Evolutionary conservation across 1,284 basidiomycete genomes (phyloP).

Genomic region (Trametes polyzona): DNA sequence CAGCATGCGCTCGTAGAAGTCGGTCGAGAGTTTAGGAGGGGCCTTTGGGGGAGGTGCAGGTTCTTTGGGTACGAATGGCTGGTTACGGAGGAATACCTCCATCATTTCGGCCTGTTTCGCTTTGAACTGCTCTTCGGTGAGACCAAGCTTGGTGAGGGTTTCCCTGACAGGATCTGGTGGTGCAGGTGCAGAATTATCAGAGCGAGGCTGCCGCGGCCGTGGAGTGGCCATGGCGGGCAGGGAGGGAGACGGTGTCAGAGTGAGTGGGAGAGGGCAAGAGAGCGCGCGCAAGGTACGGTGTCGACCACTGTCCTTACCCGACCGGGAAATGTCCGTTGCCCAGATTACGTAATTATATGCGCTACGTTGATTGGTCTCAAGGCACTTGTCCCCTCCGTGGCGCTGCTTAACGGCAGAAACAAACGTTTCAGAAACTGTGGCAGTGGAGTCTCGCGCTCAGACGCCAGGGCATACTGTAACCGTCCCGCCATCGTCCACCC

Average conservation of each 20-base stretch:
- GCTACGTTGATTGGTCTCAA: background rate
- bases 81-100: slow-evolving; percentile 19
- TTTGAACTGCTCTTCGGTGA: slow-evolving; percentile 24
- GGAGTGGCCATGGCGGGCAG: slow-evolving; percentile 19
- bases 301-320: slow-evolving; percentile 2
- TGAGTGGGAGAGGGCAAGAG: background rate
- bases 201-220: slow-evolving; percentile 5
- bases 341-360: background rate
- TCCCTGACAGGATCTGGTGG: slow-evolving; percentile 8
- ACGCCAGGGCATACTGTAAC: background rate
- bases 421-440: background rate
- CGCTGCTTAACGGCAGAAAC: background rate
- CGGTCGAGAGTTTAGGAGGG: background rate
- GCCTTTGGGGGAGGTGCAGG: background rate
- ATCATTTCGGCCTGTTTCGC: slow-evolving; percentile 23
- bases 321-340: slow-evolving; percentile 4
- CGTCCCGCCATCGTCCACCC: slow-evolving; percentile 9
- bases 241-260: background rate
- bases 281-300: slow-evolving; percentile 1
- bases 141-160: slow-evolving; percentile 19
- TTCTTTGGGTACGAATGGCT: slow-evolving; percentile 19
- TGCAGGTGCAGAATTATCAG: background rate
- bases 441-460: background rate
- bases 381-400: background rate
- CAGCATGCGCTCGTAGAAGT: background rate